Conservation (phyloP, 2,329 filamentous ascomycete genomes). For the Acephala macrosclerotiorum region DNA sequence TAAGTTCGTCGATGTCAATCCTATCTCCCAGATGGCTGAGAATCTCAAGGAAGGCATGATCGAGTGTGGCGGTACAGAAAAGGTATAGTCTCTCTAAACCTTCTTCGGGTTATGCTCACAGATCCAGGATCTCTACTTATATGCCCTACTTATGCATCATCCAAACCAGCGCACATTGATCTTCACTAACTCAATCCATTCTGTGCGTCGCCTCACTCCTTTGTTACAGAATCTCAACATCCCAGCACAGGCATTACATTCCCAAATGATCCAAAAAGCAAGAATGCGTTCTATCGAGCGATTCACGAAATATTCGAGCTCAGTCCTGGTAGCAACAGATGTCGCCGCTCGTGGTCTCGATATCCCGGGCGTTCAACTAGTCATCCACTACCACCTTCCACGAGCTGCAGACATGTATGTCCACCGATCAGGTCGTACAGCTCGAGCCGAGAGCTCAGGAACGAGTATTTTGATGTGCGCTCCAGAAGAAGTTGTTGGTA, state of each 20-base stretch:
- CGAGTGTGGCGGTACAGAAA: conserved; percentile 92
- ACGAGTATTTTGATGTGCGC: conserved; percentile 88
- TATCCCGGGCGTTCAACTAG: conserved; percentile 86
- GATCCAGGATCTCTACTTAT: conserved; percentile 84
- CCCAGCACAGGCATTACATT: conserved; percentile 81
- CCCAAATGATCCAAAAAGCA: conserved; percentile 94
- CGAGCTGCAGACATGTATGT: conserved; percentile 93
- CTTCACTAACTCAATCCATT: conserved; percentile 95
- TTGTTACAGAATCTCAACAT: conserved; percentile 85
- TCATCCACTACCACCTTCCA: conserved; percentile 95
- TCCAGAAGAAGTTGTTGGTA: conserved; percentile 88
- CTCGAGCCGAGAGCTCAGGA: conserved; percentile 79
- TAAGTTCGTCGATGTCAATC: conserved; percentile 92
- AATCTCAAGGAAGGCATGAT: conserved; percentile 88
- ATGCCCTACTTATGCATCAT: conserved; percentile 84
- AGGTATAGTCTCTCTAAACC: conserved; percentile 58
- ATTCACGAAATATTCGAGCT: conserved; percentile 69
- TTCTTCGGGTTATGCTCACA: conserved; percentile 31
- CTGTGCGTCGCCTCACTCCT: conserved; percentile 85
- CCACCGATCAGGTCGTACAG: conserved; percentile 92
- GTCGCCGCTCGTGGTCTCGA: conserved; percentile 94
- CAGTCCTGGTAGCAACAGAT: conserved; percentile 89
- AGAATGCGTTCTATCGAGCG: conserved; percentile 91
- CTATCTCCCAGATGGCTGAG: conserved; percentile 85
- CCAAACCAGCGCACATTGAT: conserved; percentile 82